A percentile compares a stretch with the other conserved stretches of the same genome.
phyloP scores from a whole-genome alignment of 768 basidiomycete species.

The Naematelia aurantialba region DNA sequence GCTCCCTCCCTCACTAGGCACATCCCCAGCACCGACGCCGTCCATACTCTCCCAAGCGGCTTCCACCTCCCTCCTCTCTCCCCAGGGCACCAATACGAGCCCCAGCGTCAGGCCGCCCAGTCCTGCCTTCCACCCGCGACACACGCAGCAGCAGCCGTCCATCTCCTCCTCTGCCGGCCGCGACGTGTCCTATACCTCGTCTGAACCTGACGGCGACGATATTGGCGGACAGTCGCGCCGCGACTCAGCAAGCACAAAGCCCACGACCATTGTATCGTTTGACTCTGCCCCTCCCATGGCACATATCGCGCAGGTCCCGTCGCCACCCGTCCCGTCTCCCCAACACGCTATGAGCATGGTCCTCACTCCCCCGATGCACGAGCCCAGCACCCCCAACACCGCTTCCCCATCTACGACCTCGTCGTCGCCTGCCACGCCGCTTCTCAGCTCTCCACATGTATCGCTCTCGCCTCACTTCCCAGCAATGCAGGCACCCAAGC shows the following conservation, averaged over 20 bases:
- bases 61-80: conserved; percentile 10
- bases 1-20: conserved; percentile 79
- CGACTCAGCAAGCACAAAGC: conserved; percentile 67
- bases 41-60: conserved; percentile 50
- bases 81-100: conserved; percentile 2
- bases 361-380: conserved; percentile 2
- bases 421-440: neutral
- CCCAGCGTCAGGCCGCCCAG: neutral
- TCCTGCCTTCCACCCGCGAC: neutral
- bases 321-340: conserved; percentile 2
- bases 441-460: conserved; percentile 43
- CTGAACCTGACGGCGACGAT: conserved; percentile 49
- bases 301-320: conserved; percentile 81
- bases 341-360: neutral
- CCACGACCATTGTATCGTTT: conserved; percentile 86
- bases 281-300: conserved; percentile 76
- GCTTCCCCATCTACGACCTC: neutral
- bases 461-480: conserved; percentile 52
- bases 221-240: conserved; percentile 16
- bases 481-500: conserved; percentile 68
- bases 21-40: conserved; percentile 77
- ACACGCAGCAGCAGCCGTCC: neutral
- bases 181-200: conserved; percentile 67
- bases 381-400: neutral
- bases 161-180: conserved; percentile 1